Base-by-base conservation (phyloP, 768 basidiomycete species). In the Lactifluus subvellereus region DNA sequence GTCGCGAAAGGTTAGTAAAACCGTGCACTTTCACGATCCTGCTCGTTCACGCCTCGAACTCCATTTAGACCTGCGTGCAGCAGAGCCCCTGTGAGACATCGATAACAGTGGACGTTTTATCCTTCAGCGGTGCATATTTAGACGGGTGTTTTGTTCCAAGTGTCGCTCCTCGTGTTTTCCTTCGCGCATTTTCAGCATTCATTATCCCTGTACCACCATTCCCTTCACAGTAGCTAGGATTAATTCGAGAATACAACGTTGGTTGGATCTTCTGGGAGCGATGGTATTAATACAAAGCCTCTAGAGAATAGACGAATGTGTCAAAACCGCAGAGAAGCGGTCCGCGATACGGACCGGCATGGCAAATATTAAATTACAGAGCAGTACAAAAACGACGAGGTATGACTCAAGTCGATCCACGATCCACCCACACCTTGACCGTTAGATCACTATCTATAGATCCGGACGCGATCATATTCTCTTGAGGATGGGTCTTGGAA, bases 381-480 rank as follows among this genome's bases (percentile, higher is more conserved):
- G 10, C 27, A 38, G 14, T 59, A 49, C 30, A 53, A 48, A 20
- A 52, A 35, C 27, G 53, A 18, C 13, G n/a, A 18, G 13, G 49
- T 42, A 33, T 27, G 35, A 58, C 30, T 64, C 47, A 64, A 32
- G 59, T 50, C 14, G 59, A 52, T 37, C 64, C 69, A 40, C 64
- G 67, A 71, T 92, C 91, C 18, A 80, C 77, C 94, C 94, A 97
- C 72, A 97, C 79, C 62, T 88, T 82, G 69, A 97, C 86, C 4
- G 84, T 77, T 27, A 91, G 80, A 72, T 96, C 94, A 7, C 86
- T 84, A 32, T 93, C 91, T 67, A 96, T 86, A 9, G 89, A 88
- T 1, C 88, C 93, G 2, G 91, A 90, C 1, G 90, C 94, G 54
- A 97, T 89, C 78, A 88, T 90, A 66, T 91, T 90, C 71, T 90